Conservation (phyloP, 2,329 filamentous ascomycete species). For the Fusarium temperatum region DNA sequence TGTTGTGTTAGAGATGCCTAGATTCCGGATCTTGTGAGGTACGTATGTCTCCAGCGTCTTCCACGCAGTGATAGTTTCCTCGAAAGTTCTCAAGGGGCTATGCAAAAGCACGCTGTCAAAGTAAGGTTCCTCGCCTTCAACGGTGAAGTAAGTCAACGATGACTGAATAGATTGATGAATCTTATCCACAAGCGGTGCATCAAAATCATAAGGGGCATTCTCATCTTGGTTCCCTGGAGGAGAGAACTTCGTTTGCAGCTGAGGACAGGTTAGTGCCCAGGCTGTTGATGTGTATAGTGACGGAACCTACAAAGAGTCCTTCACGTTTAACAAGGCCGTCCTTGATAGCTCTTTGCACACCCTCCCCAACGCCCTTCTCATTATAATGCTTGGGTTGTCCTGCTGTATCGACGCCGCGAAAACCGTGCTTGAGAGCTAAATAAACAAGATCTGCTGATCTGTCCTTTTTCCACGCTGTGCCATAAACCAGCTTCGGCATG, state of each 20-base stretch:
- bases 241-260: conserved; percentile 89
- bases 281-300: not conserved
- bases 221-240: conserved; percentile 69
- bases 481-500: conserved; percentile 72
- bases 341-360: conserved; percentile 68
- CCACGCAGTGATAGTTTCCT: conserved; percentile 72
- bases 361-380: conserved; percentile 75
- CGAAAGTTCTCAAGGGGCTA: conserved; percentile 58
- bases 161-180: conserved; percentile 72
- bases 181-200: conserved; percentile 68
- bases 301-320: conserved; percentile 68
- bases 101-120: conserved; percentile 81
- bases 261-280: not conserved
- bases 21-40: conserved; percentile 67
- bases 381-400: conserved; percentile 82
- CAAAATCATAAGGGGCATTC: conserved; percentile 68
- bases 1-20: conserved; percentile 82
- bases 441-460: conserved; percentile 73
- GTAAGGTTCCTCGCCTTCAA: conserved; percentile 53
- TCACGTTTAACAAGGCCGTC: conserved; percentile 64
- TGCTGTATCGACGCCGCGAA: conserved; percentile 79
- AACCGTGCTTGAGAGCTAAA: conserved; percentile 73
- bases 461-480: conserved; percentile 87
- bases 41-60: conserved; percentile 71
- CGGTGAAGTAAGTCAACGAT: conserved; percentile 71